Base-by-base conservation (phyloP, 179 eudicot species). In the Sideroxylon spinosum region DNA sequence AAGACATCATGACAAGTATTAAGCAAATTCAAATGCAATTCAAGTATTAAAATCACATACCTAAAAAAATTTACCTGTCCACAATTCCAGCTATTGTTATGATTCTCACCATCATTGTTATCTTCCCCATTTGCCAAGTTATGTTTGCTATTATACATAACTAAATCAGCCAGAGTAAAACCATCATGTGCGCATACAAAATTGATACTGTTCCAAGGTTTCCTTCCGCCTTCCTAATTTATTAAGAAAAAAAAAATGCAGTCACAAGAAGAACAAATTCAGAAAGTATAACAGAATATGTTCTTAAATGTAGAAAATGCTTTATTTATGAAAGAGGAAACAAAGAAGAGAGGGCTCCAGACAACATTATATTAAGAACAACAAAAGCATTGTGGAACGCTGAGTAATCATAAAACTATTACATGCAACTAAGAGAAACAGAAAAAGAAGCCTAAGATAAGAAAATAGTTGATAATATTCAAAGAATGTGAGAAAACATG, bases 21-120 rank as follows among this genome's bases (percentile, higher is more conserved):
- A 23, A 63, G 12, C 29, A 64, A 29, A 63, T 63, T 20, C 29
- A 66, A 67, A 14, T 49, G 20, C 29, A 46, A 46, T 63, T 20
- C 12, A 56, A 67, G 25, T 49, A 25, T 37, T 14, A 44, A 48
- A 17, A n/a, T 77, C 76, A 78, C 20, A 68, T 60, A 44, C 65
- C 71, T 29, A 74, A 26, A 49, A 52, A 26, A 64, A 5, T 81
- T 76, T 86, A 95, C 99, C 93, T 92, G 88, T 71, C 99, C 99
- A 82, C 99, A 93, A 71, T 95, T 93, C 99, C 99, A 95, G 88
- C 97, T 95, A 79, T 89, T 90, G 78, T 95, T 93, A 78, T 95
- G 97, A 80, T 91, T 92, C 83, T 95, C 99, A 13, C 99, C 99
- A 78, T 95, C 99, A 28, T 86, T 89, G 86, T 95, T 95, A 80